Evolutionary conservation across 306 rosid species (phyloP), one percentile per base, ranked within the genome.

Genomic region (Canavalia ensiformis): DNA sequence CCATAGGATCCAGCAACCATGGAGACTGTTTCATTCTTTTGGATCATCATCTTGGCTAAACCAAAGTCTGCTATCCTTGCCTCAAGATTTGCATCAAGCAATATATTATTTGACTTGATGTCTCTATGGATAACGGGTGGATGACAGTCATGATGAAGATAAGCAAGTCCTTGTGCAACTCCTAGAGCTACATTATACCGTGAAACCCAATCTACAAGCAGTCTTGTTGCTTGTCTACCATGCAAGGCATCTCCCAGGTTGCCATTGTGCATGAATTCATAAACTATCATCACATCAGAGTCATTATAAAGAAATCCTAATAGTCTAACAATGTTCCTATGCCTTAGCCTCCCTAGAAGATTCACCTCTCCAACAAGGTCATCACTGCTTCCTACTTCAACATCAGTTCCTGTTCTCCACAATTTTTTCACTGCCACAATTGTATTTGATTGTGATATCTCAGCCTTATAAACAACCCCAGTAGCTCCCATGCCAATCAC

Each of bases 1-100:
- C 99, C 99, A 13, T 95, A 95, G 30, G 99, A 95, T 54, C 99
- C 97, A 49, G 94, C 99, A 82, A 95, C 92, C 94, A 90, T 90
- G 74, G 99, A 93, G 68, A 95, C 91, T 0, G 99, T 95, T 81
- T 95, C 98, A 49, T 95, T 95, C 86, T 92, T 95, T 55, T 87
- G 75, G 78, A 86, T 81, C 98, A 95, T 93, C 96, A 88, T 93
- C 81, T 95, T 86, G 59, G 99, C 99, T 80, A 95, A 87, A 37
- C 99, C 97, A 30, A 95, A 95, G 87, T 95, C 98, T 11, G 99
- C 98, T 31, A 93, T 90, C 81, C 98, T 86, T 55, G 98, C 92
- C 37, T 95, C 99, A 13, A 95, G 97, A 87, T 90, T 90, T 79
- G 92, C 86, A 88, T 95, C 93, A 29, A 93, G 99, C 34, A 95